Evolutionary conservation across 2,329 filamentous ascomycete genomes (phyloP), one percentile per base, ranked within the genome.

Genomic region (Balansia obtecta): DNA sequence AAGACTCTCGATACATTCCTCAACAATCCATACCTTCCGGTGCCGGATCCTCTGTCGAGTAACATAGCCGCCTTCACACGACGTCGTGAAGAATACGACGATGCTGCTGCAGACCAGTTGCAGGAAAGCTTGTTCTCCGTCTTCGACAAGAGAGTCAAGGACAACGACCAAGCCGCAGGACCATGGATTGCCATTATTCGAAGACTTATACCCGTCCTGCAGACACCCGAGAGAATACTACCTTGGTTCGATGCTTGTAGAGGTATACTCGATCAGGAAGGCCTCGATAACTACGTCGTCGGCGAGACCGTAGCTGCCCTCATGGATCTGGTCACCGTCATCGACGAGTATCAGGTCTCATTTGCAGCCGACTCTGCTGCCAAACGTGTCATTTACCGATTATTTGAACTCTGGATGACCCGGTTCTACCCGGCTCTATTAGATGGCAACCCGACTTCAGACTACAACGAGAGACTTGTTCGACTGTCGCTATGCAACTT

Each of bases 111-210:
- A n/a, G 83, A 87, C 56, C 80, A 82, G 51, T 72, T 89, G 47
- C 81, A 88, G 54, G 85, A 88, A 40, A 86, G 89, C 58, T 73
- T 93, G 8, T 69, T 83, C 40, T 66, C 72, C 22, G 74, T 87
- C 49, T 88, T 83, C 68, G 73, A 82, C 52, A 81, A 77, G 59
- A 72, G 79, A 55, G 77, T 90, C 52, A 71, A 72, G 22, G 74
- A 75, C 34, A 71, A 72, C 22, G 69, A 77, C 2, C 64, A 74
- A 47, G 77, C 79, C 56, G 76, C 79, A 61, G 79, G 77, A 9
- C 68, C 80, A n/a, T 93, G 90, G 65, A 72, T 90, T 16, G 75
- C 76, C 46, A 74, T 86, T 44, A 67, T 91, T 50, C 76, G 79
- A 45, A 75, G 74, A 40, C 69, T 91, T 37, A 74, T 81, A 22